phyloP scores from a whole-genome alignment of 768 basidiomycete species.

The Tylopilus intermedius region DNA sequence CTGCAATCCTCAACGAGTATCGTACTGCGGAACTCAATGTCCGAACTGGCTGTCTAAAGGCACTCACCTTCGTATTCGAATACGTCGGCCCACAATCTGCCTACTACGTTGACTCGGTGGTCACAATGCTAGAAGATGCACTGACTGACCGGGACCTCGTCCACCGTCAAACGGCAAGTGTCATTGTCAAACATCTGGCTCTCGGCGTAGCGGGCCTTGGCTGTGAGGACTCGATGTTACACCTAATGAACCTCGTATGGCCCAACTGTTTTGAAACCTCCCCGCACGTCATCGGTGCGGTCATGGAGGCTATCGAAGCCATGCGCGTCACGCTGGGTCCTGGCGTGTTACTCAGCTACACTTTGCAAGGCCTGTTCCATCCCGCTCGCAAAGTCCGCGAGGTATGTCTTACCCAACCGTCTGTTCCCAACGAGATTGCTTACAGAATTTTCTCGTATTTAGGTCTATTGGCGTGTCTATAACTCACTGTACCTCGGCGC shows the following conservation, averaged over 20 bases:
- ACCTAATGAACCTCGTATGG: conserved; percentile 98
- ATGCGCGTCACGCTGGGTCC: conserved; percentile 96
- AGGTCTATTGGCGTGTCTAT: conserved; percentile 92
- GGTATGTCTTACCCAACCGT: conserved; percentile 40
- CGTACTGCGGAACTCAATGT: conserved; percentile 98
- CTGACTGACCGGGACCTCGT: conserved; percentile 97
- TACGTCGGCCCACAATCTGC: conserved; percentile 96
- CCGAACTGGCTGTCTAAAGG: conserved; percentile 97
- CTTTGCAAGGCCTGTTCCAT: conserved; percentile 93
- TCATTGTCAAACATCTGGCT: conserved; percentile 97
- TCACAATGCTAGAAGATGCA: conserved; percentile 97
- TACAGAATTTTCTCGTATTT: background rate
- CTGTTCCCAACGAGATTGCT: background rate
- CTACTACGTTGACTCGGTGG: conserved; percentile 95
- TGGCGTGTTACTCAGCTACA: conserved; percentile 86
- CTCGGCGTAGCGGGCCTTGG: conserved; percentile 96
- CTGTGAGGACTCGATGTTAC: conserved; percentile 96
- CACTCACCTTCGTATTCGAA: conserved; percentile 97
- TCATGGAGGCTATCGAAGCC: conserved; percentile 97
- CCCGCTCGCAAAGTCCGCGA: conserved; percentile 96
- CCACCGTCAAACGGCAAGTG: conserved; percentile 95
- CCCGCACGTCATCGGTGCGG: conserved; percentile 95
- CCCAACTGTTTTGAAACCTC: conserved; percentile 98
- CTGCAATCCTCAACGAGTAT: conserved; percentile 97
- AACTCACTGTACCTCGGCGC: conserved; percentile 92